These are phyloP conservation scores for Hymenoscyphus albidus DNA, from an alignment of 2,329 filamentous ascomycete genomes.

Conservation along the genomic window DNA sequence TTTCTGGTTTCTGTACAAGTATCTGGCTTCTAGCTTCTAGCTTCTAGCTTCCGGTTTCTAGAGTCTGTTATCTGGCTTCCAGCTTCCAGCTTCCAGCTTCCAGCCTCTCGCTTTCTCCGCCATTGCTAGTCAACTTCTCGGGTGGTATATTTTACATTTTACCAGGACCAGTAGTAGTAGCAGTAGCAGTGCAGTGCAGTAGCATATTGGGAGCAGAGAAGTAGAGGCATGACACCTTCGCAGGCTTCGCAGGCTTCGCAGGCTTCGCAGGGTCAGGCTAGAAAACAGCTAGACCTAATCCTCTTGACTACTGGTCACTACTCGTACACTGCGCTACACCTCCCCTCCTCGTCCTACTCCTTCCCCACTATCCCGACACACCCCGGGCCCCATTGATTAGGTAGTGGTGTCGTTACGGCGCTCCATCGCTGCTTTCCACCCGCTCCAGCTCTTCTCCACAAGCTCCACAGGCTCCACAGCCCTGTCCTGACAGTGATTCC, in stretches of 20 bases:
- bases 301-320: neutral
- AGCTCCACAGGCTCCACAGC: too few species aligned
- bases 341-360: neutral
- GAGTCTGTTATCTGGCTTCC: too few species aligned
- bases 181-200: too few species aligned
- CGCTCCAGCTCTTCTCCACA: too few species aligned
- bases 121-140: neutral
- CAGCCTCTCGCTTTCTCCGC: neutral
- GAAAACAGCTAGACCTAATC: neutral
- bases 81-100: too few species aligned
- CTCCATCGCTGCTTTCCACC: neutral
- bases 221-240: neutral
- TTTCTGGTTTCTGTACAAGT: too few species aligned
- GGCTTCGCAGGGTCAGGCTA: neutral
- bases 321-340: neutral
- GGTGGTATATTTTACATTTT: neutral
- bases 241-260: neutral
- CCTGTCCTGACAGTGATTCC: too few species aligned
- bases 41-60: too few species aligned
- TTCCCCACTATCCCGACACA: constrained; percentile 1
- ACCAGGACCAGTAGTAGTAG: neutral
- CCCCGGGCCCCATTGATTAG: neutral
- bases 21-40: too few species aligned
- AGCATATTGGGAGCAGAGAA: too few species aligned
- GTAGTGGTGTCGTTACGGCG: too few species aligned